These are phyloP conservation scores for Moricandia arvensis DNA, from an alignment of 345 rosid genomes.

Conservation along the genomic window DNA sequence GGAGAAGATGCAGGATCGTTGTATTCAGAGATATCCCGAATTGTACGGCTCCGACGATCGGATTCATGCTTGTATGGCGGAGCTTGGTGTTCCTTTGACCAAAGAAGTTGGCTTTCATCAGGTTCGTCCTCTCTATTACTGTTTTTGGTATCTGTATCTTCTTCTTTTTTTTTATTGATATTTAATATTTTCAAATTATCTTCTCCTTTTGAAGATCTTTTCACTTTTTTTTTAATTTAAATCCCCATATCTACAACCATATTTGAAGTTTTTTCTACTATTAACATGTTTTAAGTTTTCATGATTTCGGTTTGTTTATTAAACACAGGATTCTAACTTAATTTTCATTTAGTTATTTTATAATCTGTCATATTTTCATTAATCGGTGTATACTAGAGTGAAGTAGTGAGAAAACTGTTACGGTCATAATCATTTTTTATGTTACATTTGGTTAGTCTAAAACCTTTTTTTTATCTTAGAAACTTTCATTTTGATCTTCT, in stretches of 20 bases:
- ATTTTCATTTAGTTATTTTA: neutral
- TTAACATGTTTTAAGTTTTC: neutral
- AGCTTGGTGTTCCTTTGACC: constrained; percentile 85
- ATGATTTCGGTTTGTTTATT: neutral
- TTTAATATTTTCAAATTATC: neutral
- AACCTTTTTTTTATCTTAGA: neutral
- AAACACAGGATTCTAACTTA: neutral
- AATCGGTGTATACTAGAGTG: neutral
- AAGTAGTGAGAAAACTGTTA: neutral
- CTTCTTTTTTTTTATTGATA: neutral
- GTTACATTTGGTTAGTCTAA: neutral
- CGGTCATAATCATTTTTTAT: neutral
- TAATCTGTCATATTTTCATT: neutral
- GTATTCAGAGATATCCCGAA: constrained; percentile 53
- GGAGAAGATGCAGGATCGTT: constrained; percentile 62
- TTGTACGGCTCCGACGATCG: constrained; percentile 84
- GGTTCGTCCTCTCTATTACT: constrained; percentile 45
- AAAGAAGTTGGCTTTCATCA: constrained; percentile 78
- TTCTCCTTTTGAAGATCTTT: neutral
- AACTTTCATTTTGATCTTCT: neutral
- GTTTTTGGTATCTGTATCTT: neutral
- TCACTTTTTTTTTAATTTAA: neutral
- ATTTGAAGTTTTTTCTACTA: neutral
- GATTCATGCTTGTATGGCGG: constrained; percentile 84
- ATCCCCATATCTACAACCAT: neutral